Evolutionary conservation across 2,329 filamentous ascomycete genomes (phyloP).

Genomic region (Pezicula carpinea): DNA sequence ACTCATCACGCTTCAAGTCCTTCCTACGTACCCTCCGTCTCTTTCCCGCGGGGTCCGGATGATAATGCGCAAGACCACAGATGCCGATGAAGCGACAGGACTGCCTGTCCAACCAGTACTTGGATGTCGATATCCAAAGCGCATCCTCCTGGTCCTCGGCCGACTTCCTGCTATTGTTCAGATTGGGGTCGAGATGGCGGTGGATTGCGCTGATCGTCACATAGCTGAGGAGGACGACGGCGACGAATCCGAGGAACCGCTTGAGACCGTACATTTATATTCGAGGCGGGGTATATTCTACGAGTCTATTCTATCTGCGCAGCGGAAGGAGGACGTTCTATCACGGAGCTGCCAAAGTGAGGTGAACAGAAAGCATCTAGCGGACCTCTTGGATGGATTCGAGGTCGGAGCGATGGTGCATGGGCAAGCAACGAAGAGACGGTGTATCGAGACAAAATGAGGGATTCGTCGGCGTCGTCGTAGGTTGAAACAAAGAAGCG

Average conservation of each 20-base stretch:
- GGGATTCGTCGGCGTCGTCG: background rate
- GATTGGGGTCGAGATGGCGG: constrained; percentile 58
- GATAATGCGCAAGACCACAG: constrained; percentile 73
- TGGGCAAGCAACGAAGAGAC: background rate
- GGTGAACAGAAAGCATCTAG: too few species aligned
- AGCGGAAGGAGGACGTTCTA: background rate
- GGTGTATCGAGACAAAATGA: background rate
- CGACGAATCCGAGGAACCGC: constrained; percentile 28
- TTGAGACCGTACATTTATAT: constrained; percentile 4
- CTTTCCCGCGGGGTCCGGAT: constrained; percentile 44
- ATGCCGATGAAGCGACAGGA: constrained; percentile 74
- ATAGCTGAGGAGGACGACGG: constrained; percentile 37
- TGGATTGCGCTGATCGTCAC: constrained; percentile 48
- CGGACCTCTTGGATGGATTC: background rate
- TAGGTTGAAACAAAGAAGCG: background rate
- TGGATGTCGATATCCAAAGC: constrained; percentile 66
- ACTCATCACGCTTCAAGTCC: constrained; percentile 8
- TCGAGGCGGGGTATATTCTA: background rate
- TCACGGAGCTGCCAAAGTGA: background rate
- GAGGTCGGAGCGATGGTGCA: background rate
- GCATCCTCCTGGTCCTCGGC: constrained; percentile 59
- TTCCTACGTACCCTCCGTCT: constrained; percentile 6
- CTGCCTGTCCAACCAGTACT: constrained; percentile 70
- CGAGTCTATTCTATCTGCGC: background rate
- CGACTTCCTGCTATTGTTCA: constrained; percentile 43